Conservation (phyloP, 176 grass and related monocot genomes). For the Metroxylon sagu region DNA sequence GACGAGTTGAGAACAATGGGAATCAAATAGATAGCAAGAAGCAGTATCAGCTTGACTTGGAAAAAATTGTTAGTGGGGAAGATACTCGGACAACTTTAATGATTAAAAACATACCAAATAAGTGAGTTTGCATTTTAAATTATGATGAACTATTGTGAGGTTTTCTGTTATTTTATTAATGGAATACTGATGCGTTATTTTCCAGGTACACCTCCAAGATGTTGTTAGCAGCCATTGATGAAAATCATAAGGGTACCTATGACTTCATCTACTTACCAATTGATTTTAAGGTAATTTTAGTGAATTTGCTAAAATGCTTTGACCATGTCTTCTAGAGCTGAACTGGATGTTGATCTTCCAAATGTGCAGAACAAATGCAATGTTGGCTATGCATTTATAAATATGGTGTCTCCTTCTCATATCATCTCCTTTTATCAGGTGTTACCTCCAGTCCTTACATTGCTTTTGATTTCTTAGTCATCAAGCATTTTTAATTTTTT, state of each 20-base stretch:
- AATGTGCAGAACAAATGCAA: slow-evolving; percentile 51
- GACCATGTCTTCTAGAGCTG: background rate
- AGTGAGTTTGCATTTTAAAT: background rate
- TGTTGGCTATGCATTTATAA: slow-evolving; percentile 58
- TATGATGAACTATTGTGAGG: background rate
- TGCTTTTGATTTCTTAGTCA: background rate
- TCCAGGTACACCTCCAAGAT: slow-evolving; percentile 38
- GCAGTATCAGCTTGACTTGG: slow-evolving; percentile 43
- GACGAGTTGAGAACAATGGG: slow-evolving; percentile 8
- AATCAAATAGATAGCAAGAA: slow-evolving; percentile 35
- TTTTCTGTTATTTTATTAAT: slow-evolving; percentile 2
- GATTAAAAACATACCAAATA: slow-evolving; percentile 49
- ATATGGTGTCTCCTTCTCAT: slow-evolving; percentile 32
- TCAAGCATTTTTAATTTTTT: background rate
- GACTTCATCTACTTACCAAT: slow-evolving; percentile 51
- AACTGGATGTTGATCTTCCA: slow-evolving; percentile 5
- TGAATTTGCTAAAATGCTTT: background rate
- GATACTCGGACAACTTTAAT: slow-evolving; percentile 43
- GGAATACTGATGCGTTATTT: background rate
- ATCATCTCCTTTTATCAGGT: slow-evolving; percentile 47
- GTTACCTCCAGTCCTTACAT: background rate
- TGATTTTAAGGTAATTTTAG: slow-evolving; percentile 37
- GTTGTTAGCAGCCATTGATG: slow-evolving; percentile 43
- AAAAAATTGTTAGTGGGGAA: slow-evolving; percentile 39
- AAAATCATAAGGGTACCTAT: slow-evolving; percentile 44